phyloP scores from a whole-genome alignment of 176 grass and related monocot genomes.

The Eleusine coracana region DNA sequence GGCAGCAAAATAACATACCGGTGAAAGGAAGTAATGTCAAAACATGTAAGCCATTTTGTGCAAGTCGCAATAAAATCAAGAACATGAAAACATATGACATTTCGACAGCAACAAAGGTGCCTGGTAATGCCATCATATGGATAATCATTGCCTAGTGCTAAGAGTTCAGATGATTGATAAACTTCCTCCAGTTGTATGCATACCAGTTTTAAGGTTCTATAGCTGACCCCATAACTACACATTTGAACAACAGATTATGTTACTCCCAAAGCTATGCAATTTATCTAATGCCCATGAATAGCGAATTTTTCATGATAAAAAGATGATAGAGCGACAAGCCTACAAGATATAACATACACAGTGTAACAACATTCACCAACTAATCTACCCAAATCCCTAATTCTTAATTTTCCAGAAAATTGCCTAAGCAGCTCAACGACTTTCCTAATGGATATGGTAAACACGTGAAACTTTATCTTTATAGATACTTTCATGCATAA shows the following conservation, averaged over 20 bases:
- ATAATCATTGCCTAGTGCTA: background rate
- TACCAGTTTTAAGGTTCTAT: background rate
- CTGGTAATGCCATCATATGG: background rate
- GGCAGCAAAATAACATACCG: background rate
- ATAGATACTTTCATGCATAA: background rate
- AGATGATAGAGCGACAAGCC: background rate
- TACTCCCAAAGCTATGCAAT: slow-evolving; percentile 1
- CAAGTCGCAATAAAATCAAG: background rate
- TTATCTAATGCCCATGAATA: background rate
- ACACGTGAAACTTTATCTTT: background rate
- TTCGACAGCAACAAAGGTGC: background rate
- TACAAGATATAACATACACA: background rate
- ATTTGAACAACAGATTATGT: background rate
- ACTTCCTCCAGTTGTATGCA: background rate
- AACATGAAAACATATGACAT: background rate
- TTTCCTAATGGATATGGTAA: background rate
- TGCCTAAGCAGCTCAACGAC: background rate
- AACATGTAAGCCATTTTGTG: background rate
- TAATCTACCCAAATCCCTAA: background rate
- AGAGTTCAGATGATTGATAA: background rate
- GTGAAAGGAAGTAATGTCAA: background rate
- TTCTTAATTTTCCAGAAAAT: background rate
- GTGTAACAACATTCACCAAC: background rate
- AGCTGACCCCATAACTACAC: background rate
- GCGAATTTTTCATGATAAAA: background rate